phyloP scores from a whole-genome alignment of 2,329 filamentous ascomycete genomes.

The Trichothecium roseum region DNA sequence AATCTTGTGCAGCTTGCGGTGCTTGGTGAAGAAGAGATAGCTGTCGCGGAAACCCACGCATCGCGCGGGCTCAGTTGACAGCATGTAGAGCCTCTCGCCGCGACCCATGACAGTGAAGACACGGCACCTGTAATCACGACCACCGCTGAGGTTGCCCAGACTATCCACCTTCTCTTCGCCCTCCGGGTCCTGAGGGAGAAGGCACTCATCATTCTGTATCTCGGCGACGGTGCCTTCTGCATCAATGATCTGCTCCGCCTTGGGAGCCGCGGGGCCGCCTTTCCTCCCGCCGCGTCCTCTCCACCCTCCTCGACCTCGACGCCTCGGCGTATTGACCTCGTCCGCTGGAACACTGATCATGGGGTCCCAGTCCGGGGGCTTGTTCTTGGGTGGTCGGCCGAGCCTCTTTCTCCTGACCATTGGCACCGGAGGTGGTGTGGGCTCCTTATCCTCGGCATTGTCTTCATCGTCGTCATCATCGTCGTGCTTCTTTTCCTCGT shows the following conservation, averaged over 20 bases:
- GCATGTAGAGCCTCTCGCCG: constrained; percentile 85
- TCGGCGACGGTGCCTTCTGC: constrained; percentile 89
- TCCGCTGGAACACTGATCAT: constrained; percentile 45
- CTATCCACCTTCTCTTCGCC: constrained; percentile 93
- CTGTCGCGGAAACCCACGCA: constrained; percentile 97
- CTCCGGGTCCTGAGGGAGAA: constrained; percentile 74
- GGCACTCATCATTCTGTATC: constrained; percentile 85
- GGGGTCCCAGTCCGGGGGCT: constrained; percentile 67
- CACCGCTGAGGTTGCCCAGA: constrained; percentile 69
- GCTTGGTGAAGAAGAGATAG: constrained; percentile 98
- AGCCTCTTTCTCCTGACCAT: constrained; percentile 66
- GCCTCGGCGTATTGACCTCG: constrained; percentile 44
- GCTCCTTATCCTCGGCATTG: constrained; percentile 36
- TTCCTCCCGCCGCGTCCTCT: constrained; percentile 53
- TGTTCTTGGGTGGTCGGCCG: constrained; percentile 80
- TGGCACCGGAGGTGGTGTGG: constrained; percentile 46
- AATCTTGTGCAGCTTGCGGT: constrained; percentile 92
- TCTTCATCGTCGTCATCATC: constrained; percentile 30
- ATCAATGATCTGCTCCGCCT: constrained; percentile 77
- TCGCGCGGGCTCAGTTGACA: constrained; percentile 92
- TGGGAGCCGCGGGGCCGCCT: constrained; percentile 62
- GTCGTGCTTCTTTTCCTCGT: constrained; percentile 23
- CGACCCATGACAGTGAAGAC: constrained; percentile 85
- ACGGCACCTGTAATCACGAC: constrained; percentile 86
- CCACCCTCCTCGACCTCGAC: constrained; percentile 63